Conservation (phyloP, 768 basidiomycete species). For the Symmetrospora coprosmae region DNA sequence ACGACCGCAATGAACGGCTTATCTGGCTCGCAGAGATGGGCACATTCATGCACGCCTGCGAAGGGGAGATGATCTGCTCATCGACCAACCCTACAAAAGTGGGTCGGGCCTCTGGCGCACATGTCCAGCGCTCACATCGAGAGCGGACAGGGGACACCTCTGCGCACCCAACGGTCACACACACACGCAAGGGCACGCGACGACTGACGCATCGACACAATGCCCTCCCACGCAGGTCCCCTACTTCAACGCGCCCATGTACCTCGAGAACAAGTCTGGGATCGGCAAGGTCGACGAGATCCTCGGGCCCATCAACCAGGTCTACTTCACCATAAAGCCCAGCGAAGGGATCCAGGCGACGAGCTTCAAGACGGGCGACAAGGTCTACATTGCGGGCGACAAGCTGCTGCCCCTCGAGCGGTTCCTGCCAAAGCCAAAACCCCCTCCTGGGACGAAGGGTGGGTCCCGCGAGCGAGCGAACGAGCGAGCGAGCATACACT, state of each 20-base stretch:
- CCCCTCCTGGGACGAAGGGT: constrained; percentile 26
- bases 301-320: constrained; percentile 92
- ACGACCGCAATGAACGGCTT: no score
- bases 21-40: constrained; percentile 32
- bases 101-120: no score
- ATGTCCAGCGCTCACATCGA: no score
- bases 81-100: constrained; percentile 69
- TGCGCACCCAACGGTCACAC: no score
- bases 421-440: constrained; percentile 92
- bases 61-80: constrained; percentile 93
- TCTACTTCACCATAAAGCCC: constrained; percentile 97
- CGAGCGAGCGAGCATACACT: background rate
- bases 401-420: constrained; percentile 90
- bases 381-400: constrained; percentile 93
- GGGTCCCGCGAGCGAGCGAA: no score
- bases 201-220: no score
- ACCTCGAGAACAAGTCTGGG: constrained; percentile 84
- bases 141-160: no score
- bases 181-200: no score
- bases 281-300: constrained; percentile 99
- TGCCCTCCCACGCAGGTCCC: no score
- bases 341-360: constrained; percentile 84
- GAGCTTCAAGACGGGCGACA: constrained; percentile 95
- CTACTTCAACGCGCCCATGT: constrained; percentile 97
- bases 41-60: constrained; percentile 80